These are phyloP conservation scores for Daedaleopsis nitida DNA, from an alignment of 768 basidiomycete species.

Conservation along the genomic window DNA sequence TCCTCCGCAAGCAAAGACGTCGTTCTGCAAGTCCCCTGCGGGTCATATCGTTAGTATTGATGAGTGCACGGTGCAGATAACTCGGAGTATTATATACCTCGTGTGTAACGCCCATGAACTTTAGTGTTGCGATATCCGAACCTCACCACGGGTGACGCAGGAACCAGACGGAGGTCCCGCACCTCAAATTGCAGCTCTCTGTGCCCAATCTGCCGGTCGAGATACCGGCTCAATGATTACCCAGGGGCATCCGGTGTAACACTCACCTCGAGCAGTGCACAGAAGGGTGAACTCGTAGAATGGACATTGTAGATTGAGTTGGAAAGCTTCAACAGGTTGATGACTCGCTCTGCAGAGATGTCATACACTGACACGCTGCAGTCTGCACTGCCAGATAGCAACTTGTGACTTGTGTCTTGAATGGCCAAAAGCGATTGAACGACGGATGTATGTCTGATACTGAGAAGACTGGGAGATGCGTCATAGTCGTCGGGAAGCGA, in stretches of 20 bases:
- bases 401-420: conserved; percentile 48
- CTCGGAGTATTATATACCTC: conserved; percentile 36
- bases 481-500: conserved; percentile 32
- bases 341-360: conserved; percentile 46
- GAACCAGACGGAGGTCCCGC: conserved; percentile 46
- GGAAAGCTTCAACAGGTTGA: conserved; percentile 41
- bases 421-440: conserved; percentile 47
- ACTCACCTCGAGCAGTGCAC: conserved; percentile 47
- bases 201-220: conserved; percentile 42
- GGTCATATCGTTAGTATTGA: background rate
- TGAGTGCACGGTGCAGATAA: background rate
- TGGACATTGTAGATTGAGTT: conserved; percentile 49
- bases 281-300: conserved; percentile 38
- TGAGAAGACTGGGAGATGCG: conserved; percentile 32
- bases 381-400: conserved; percentile 51
- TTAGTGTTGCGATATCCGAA: conserved; percentile 45
- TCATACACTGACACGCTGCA: conserved; percentile 48
- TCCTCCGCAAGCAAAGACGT: conserved; percentile 45
- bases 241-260: background rate
- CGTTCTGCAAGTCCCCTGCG: conserved; percentile 22
- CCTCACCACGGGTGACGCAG: conserved; percentile 37
- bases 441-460: conserved; percentile 44
- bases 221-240: background rate
- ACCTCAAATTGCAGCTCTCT: conserved; percentile 55
- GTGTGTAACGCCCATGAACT: conserved; percentile 45